Conservation (phyloP, 106 monocot genomes). For the Allium cepa region DNA sequence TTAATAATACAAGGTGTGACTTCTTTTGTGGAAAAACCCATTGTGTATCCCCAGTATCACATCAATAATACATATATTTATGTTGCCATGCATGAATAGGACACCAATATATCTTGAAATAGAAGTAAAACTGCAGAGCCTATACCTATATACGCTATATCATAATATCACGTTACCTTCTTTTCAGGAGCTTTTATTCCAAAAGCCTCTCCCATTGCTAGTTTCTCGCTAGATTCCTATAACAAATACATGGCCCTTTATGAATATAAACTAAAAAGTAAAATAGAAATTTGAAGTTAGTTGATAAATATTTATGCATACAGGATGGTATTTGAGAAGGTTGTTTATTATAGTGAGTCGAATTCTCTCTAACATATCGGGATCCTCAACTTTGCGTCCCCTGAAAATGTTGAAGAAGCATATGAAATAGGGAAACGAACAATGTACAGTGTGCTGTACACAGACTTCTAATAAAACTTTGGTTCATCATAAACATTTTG, state of each 20-base stretch:
- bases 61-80: too few relatives aligned
- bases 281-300: not conserved
- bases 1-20: too few relatives aligned
- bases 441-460: not conserved
- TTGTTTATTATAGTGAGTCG: constrained; percentile 93
- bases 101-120: too few relatives aligned
- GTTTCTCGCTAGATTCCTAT: constrained; percentile 89
- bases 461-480: too few relatives aligned
- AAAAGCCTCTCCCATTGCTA: constrained; percentile 96
- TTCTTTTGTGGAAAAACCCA: too few relatives aligned
- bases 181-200: constrained; percentile 81
- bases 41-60: too few relatives aligned
- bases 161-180: constrained; percentile 34
- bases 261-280: not conserved
- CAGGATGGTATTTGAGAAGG: constrained; percentile 87
- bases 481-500: too few relatives aligned
- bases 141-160: too few relatives aligned
- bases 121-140: too few relatives aligned
- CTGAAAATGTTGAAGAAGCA: constrained; percentile 25
- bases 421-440: not conserved
- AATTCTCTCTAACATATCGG: constrained; percentile 74
- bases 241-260: constrained; percentile 3
- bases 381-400: constrained; percentile 89
- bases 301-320: constrained; percentile 19
- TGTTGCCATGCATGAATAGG: too few relatives aligned